Percentiles rank a stretch among this genome's conserved stretches.
These are phyloP conservation scores for Xylaria flabelliformis DNA, from an alignment of 495 filamentous ascomycete species.

Conservation along the genomic window DNA sequence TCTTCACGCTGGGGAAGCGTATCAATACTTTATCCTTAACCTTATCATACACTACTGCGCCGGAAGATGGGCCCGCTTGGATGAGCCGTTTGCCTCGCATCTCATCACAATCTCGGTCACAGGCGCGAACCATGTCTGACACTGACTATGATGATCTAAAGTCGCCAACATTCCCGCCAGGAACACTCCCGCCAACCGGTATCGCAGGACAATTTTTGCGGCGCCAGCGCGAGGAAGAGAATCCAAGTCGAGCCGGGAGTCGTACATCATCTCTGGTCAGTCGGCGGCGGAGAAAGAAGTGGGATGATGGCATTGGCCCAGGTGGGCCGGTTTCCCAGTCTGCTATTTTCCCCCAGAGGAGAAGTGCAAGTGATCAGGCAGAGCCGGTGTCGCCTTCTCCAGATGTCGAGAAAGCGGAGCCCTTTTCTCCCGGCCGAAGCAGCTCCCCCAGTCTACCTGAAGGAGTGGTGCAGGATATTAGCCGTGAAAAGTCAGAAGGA, in stretches of 20 bases:
- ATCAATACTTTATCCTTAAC: conserved; percentile 97
- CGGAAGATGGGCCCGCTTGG: conserved; percentile 90
- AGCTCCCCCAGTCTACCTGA: conserved; percentile 32
- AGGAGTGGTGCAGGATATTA: conserved; percentile 30
- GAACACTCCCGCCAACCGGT: conserved; percentile 76
- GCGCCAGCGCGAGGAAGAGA: conserved; percentile 79
- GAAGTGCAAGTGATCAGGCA: conserved; percentile 47
- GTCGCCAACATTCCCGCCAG: conserved; percentile 72
- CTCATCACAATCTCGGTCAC: conserved; percentile 82
- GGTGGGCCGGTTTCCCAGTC: conserved; percentile 92
- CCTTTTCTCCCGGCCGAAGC: conserved; percentile 38
- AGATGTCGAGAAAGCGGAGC: conserved; percentile 31
- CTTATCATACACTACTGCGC: conserved; percentile 90
- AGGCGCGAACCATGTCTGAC: conserved; percentile 73
- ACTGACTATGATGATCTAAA: conserved; percentile 61
- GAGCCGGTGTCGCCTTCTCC: conserved; percentile 35
- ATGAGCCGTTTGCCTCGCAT: conserved; percentile 94
- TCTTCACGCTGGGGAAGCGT: conserved; percentile 96
- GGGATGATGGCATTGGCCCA: conserved; percentile 73
- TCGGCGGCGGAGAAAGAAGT: conserved; percentile 68
- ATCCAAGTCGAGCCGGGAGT: conserved; percentile 55
- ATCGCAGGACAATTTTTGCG: conserved; percentile 83
- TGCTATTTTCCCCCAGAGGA: conserved; percentile 79
- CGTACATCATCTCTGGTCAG: conserved; percentile 67
- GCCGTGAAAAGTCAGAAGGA: conserved; percentile 38